Conservation (phyloP, 345 rosid species). For the Sonneratia alba region DNA sequence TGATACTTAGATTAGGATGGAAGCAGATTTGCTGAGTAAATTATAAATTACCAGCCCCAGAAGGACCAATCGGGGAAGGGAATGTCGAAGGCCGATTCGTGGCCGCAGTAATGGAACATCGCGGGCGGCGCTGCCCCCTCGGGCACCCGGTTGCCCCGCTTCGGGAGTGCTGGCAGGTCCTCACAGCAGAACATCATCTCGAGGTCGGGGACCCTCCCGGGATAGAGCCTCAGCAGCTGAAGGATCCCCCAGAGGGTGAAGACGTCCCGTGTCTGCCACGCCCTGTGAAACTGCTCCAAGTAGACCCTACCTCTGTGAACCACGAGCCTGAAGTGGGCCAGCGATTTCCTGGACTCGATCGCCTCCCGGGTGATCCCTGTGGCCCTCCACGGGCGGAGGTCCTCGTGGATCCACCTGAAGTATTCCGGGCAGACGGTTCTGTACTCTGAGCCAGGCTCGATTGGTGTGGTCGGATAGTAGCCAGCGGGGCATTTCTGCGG, state of each 20-base stretch:
- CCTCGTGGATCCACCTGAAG: slow-evolving; percentile 31
- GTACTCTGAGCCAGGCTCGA: background rate
- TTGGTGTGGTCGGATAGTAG: slow-evolving; percentile 2
- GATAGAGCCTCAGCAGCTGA: slow-evolving; percentile 27
- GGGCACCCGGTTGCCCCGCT: slow-evolving; percentile 8
- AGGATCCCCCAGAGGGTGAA: slow-evolving; percentile 33
- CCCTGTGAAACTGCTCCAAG: slow-evolving; percentile 19
- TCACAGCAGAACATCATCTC: slow-evolving; percentile 31
- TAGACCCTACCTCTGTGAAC: slow-evolving; percentile 25
- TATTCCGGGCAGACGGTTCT: slow-evolving; percentile 17
- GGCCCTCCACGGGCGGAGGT: slow-evolving; percentile 25
- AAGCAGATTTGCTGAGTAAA: too few relatives aligned
- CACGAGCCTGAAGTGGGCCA: slow-evolving; percentile 27
- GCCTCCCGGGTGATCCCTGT: slow-evolving; percentile 21
- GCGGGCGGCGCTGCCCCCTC: slow-evolving; percentile 22
- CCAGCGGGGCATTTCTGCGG: slow-evolving; percentile 17
- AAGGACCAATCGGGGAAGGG: slow-evolving; percentile 71
- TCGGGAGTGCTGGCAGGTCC: slow-evolving; percentile 19
- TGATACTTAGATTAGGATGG: too few relatives aligned
- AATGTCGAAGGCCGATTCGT: slow-evolving; percentile 27
- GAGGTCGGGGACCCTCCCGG: slow-evolving; percentile 28
- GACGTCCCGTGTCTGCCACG: slow-evolving; percentile 24
- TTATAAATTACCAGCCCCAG: slow-evolving; percentile 54
- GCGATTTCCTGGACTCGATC: slow-evolving; percentile 13
- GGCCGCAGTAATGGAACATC: slow-evolving; percentile 38